Conservation (phyloP, 2,329 filamentous ascomycete genomes). For the Sporothrix brunneoviolacea region DNA sequence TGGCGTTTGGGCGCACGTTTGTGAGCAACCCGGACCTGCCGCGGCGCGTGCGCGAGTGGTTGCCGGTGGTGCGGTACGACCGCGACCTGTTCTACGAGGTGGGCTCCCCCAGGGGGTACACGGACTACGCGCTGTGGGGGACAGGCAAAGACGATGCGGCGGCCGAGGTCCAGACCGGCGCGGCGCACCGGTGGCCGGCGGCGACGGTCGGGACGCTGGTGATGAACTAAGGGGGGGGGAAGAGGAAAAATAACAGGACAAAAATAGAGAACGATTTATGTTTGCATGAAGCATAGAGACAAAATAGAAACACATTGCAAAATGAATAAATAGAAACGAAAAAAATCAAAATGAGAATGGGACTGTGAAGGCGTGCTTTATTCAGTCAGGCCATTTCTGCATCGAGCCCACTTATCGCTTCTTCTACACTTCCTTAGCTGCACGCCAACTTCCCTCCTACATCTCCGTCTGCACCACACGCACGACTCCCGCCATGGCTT, state of each 20-base stretch:
- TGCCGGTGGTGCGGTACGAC: constrained; percentile 5
- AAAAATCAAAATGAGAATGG: no score
- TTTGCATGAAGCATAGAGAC: no score
- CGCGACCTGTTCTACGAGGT: constrained; percentile 7
- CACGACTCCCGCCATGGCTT: no score
- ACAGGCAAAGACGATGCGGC: neutral
- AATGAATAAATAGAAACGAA: no score
- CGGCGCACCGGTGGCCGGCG: constrained; percentile 1
- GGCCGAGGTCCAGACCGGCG: neutral
- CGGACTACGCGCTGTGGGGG: neutral
- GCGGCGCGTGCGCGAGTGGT: constrained; percentile 1
- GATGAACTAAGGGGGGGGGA: neutral
- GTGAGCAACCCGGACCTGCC: constrained; percentile 6
- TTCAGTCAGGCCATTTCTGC: no score
- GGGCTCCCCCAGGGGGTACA: neutral
- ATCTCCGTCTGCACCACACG: no score
- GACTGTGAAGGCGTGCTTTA: no score
- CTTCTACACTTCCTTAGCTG: no score
- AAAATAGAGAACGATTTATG: no score
- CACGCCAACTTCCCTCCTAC: no score
- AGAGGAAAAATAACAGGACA: neutral
- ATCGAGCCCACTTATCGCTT: no score
- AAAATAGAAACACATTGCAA: neutral
- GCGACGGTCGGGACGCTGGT: neutral
- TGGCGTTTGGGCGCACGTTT: constrained; percentile 9